A percentile compares a stretch with the other conserved stretches of the same genome.
phyloP scores from a whole-genome alignment of 139 green algal species.

The Chlamydomonas applanata region DNA sequence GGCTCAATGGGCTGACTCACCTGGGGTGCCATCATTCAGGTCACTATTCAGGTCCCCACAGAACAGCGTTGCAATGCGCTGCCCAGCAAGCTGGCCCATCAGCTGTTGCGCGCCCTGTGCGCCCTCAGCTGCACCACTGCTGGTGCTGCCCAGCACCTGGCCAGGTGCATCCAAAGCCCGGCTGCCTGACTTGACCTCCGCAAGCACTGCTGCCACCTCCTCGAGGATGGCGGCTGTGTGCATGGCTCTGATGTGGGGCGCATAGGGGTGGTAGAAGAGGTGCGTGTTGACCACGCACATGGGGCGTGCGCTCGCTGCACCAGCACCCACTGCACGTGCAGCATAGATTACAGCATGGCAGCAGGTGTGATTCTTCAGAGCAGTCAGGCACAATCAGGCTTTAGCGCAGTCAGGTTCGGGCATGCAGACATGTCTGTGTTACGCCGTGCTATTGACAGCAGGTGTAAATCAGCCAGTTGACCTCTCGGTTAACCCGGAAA shows the following conservation, averaged over 20 bases:
- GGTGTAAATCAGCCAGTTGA: no score
- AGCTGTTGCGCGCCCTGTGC: conserved; percentile 10
- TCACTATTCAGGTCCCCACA: conserved; percentile 88
- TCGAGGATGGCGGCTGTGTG: conserved; percentile 73
- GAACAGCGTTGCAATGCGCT: conserved; percentile 60
- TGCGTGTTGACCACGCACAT: conserved; percentile 83
- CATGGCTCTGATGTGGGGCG: conserved; percentile 86
- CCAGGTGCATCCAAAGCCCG: neutral
- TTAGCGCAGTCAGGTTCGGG: no score
- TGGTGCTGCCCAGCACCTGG: neutral
- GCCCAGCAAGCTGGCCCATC: conserved; percentile 2
- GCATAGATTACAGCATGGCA: no score
- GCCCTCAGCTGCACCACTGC: conserved; percentile 12
- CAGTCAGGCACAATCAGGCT: no score
- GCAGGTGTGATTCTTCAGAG: no score
- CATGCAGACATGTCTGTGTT: no score
- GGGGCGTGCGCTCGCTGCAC: neutral
- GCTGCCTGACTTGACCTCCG: neutral
- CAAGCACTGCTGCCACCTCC: conserved; percentile 9
- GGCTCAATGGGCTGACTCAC: no score
- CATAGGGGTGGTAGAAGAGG: conserved; percentile 90
- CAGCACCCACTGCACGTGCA: neutral
- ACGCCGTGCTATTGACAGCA: no score
- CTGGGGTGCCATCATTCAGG: conserved; percentile 83
- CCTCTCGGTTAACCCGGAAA: no score